Base-by-base conservation (phyloP, 169 alveolate genomes). In the Babesia sp. region DNA sequence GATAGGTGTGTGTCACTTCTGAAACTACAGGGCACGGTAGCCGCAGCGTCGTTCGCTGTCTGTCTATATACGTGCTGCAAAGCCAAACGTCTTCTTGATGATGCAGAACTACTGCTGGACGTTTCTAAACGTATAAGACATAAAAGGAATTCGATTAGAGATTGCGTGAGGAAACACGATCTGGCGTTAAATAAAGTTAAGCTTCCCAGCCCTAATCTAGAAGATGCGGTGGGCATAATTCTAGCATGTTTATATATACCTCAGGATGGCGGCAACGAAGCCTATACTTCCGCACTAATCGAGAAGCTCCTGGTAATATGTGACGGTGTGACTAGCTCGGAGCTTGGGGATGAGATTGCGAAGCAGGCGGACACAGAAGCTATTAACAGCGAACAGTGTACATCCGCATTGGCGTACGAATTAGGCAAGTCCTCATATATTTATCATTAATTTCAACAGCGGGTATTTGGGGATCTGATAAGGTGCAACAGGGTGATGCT, bases 401-500 rank as follows among this genome's bases (percentile, higher is more conserved):
- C 28, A 20, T 48, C 68, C 0, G 70, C 85, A 9, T 24, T 75
- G 50, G 44, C 85, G 6, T 75, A 75, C 51, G 85, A 75, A 24
- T 64, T 75, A 5, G 85, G 85, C 48, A 51, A 16, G 55, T 36
- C 2, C 8, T 8, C 42, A 50, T 31, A 5, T 12, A 9, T n/a
- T 1, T 26, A 39, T 0, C 34, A 26, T 3, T 11, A 24, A 0
- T n/a, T 34, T 7, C 34, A 29, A 1, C 67, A 75, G 85, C 51
- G 26, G 72, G 80, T 33, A 24, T 75, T 28, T 64, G 14, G n/a
- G 85, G 85, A 26, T 54, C 85, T 31, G 85, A 75, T 12, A 75
- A 75, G 34, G 53, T 75, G 12, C 85, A 64, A n/a, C 85, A 75
- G 54, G 85, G 70, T 24, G 83, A 75, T 31, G 78, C 53, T 28